Base-by-base conservation (phyloP, 2,329 filamentous ascomycete species). In the Nothophoma quercina region DNA sequence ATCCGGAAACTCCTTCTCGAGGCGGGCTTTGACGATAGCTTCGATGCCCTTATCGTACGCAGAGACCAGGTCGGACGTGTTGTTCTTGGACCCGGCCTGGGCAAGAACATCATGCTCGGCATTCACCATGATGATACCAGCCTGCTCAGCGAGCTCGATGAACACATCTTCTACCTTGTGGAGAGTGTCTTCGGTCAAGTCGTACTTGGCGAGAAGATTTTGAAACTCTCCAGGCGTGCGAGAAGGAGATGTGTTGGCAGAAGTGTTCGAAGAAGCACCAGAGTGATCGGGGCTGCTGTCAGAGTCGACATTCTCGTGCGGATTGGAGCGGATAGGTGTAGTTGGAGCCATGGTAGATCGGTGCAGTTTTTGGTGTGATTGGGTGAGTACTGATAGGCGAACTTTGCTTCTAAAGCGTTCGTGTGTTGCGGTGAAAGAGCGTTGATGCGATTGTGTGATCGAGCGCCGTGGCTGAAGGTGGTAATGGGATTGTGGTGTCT, bases 1-100 rank as follows among this genome's bases (percentile, higher is more conserved):
- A 25, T 70, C 30, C 0, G 82, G 82, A 51, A 81, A 83, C 47
- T 71, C 71, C 2, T 68, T 50, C 21, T 63, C 67, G n/a, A 84
- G 70, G 4, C 71, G 69, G 0, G 64, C 56, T 7, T 76, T 77
- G 18, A 83, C 78, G 76, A 81, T 80, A 1, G 69, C 70, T 57
- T 85, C 82, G 5, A 84, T 78, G 1, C 79, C 79, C 41, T 77
- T 78, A 67, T 85, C 82, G 51, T 81, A 83, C 51, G 80, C 77
- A 1, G 82, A 84, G 30, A 85, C 82, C 2, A 83, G 71, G 55
- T 85, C 82, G 13, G 78, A 78, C 30, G 77, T 65, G 51, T 75
- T 76, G 50, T 72, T 72, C 55, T 76, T 75, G 2, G 57, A 62
- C 2, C 51, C 34, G 0, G 61, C 61, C 1, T 47, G 26, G 7